Evolutionary conservation across 2,329 filamentous ascomycete species (phyloP).

Genomic region (Coniochaeta ligniaria): DNA sequence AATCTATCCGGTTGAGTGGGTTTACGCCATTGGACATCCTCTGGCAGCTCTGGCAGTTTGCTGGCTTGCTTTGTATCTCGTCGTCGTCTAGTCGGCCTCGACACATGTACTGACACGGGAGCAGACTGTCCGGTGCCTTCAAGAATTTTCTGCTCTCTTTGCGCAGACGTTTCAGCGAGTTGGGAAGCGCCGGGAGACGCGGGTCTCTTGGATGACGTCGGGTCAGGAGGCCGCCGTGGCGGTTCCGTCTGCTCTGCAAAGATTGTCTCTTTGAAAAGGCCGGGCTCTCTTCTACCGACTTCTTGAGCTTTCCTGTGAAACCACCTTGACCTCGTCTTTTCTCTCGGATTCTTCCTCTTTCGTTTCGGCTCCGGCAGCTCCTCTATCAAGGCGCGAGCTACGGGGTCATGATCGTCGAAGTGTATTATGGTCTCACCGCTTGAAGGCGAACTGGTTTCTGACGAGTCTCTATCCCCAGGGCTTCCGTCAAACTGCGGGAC

Average conservation of each 20-base stretch:
- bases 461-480: background rate
- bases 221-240: background rate
- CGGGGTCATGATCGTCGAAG: slow-evolving; percentile 1
- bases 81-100: background rate
- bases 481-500: background rate
- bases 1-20: background rate
- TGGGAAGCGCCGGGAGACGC: background rate
- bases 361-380: slow-evolving; percentile 3
- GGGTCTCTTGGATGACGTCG: background rate
- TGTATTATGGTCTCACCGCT: slow-evolving; percentile 3
- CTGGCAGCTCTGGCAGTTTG: background rate
- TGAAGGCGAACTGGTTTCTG: background rate
- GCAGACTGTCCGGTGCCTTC: background rate
- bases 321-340: background rate
- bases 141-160: background rate
- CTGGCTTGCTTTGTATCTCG: background rate
- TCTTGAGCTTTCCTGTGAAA: background rate
- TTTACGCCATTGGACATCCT: background rate
- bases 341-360: background rate
- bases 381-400: slow-evolving; percentile 3
- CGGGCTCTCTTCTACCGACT: background rate
- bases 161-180: background rate
- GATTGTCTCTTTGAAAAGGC: background rate
- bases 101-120: background rate
- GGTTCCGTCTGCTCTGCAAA: background rate